A percentile compares a stretch with the other conserved stretches of the same genome.
These are phyloP conservation scores for Oryza australiensis DNA, from an alignment of 176 grass and related monocot genomes.

Conservation along the genomic window DNA sequence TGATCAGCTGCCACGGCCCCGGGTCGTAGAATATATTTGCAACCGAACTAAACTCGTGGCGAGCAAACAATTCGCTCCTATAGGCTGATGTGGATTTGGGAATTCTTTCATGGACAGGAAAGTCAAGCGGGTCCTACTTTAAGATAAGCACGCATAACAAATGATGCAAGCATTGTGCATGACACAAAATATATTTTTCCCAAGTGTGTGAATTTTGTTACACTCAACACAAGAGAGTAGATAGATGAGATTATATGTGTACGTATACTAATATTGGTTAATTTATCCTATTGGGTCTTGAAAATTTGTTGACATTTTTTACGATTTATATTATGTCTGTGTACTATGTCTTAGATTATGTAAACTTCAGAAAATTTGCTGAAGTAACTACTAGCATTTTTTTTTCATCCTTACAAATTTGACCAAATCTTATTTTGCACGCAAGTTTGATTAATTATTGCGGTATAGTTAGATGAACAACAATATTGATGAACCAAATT, in stretches of 20 bases:
- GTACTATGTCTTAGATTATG: neutral
- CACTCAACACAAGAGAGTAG: neutral
- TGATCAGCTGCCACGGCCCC: neutral
- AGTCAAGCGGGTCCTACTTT: constrained; percentile 22
- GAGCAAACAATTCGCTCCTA: neutral
- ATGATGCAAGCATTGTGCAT: neutral
- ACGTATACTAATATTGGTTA: neutral
- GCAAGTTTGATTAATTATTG: neutral
- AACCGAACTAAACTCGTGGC: neutral
- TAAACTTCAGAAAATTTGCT: neutral
- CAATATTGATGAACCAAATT: neutral
- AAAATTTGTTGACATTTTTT: neutral
- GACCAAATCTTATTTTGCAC: neutral
- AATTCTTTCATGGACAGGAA: neutral
- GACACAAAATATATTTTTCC: neutral
- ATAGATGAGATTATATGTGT: neutral
- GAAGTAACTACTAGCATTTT: neutral
- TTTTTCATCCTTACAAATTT: neutral
- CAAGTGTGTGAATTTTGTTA: neutral
- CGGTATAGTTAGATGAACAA: neutral
- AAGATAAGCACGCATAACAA: neutral
- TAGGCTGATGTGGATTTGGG: constrained; percentile 9
- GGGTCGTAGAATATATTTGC: neutral
- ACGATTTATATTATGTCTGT: neutral
- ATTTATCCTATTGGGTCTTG: neutral